Conservation (phyloP, 2,329 filamentous ascomycete genomes). For the Verticillium klebahnii region DNA sequence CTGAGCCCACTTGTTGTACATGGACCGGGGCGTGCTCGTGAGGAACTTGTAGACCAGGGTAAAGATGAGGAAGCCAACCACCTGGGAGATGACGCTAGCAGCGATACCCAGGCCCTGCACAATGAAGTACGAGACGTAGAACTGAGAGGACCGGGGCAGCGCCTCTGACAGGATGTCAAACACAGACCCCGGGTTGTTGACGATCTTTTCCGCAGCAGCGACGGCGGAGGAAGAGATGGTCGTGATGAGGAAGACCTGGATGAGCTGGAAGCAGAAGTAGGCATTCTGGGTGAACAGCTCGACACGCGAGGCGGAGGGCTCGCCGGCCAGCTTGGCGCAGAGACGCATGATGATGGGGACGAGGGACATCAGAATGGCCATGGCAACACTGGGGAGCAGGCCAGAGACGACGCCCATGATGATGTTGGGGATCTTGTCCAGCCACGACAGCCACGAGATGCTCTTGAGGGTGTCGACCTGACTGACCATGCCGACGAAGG, state of each 20-base stretch:
- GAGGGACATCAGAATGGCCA: constrained; percentile 81
- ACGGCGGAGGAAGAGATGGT: constrained; percentile 80
- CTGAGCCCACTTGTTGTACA: constrained; percentile 68
- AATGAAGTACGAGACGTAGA: constrained; percentile 79
- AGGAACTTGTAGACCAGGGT: constrained; percentile 65
- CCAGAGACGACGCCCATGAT: constrained; percentile 82
- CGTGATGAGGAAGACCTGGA: constrained; percentile 87
- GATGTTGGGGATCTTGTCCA: constrained; percentile 62
- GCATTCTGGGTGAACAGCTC: constrained; percentile 88
- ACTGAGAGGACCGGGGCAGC: constrained; percentile 82
- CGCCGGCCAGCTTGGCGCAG: constrained; percentile 75
- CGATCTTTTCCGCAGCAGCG: constrained; percentile 59
- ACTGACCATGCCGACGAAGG: constrained; percentile 77
- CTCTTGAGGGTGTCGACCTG: constrained; percentile 69
- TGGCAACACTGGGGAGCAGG: constrained; percentile 72
- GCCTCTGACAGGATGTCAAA: constrained; percentile 65
- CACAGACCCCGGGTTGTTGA: constrained; percentile 55
- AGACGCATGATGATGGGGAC: constrained; percentile 74
- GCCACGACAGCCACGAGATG: constrained; percentile 65
- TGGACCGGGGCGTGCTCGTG: constrained; percentile 71
- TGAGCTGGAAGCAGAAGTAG: constrained; percentile 86
- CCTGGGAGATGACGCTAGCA: constrained; percentile 68
- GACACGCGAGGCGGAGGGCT: constrained; percentile 71
- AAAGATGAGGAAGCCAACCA: constrained; percentile 59
- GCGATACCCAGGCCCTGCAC: constrained; percentile 78